phyloP scores from a whole-genome alignment of 148 eudicot species.

The Cornus florida region DNA sequence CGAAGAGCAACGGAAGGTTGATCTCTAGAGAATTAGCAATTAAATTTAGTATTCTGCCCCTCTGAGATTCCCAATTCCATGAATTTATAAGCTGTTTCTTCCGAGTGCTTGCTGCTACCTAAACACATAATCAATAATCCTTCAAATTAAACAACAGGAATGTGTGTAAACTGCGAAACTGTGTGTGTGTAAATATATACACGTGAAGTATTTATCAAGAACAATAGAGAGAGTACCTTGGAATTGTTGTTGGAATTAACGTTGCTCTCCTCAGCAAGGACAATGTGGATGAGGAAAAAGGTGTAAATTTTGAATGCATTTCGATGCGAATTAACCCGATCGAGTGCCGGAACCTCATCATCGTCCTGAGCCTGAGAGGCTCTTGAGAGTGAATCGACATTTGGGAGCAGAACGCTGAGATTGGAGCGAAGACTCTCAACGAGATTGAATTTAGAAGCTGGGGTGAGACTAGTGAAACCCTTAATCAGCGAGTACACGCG shows the following conservation, averaged over 20 bases:
- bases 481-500: constrained; percentile 75
- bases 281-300: constrained; percentile 67
- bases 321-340: constrained; percentile 69
- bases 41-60: constrained; percentile 66
- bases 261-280: constrained; percentile 58
- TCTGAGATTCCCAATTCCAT: constrained; percentile 93
- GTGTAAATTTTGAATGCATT: constrained; percentile 88
- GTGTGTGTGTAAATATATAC: no score
- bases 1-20: constrained; percentile 86
- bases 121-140: constrained; percentile 9
- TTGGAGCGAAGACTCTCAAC: constrained; percentile 77
- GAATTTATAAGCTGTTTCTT: constrained; percentile 70
- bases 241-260: constrained; percentile 31
- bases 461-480: constrained; percentile 49
- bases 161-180: no score
- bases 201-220: background rate
- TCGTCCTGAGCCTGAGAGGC: constrained; percentile 16
- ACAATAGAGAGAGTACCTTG: constrained; percentile 35
- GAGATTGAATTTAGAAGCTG: constrained; percentile 60
- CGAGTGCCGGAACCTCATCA: constrained; percentile 32
- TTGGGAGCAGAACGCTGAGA: constrained; percentile 86
- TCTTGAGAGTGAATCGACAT: constrained; percentile 68
- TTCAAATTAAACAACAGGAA: background rate
- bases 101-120: constrained; percentile 62
- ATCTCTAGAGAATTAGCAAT: constrained; percentile 91